Base-by-base conservation (phyloP, 1,139 yeast genomes). In the Wickerhamiella infanticola region DNA sequence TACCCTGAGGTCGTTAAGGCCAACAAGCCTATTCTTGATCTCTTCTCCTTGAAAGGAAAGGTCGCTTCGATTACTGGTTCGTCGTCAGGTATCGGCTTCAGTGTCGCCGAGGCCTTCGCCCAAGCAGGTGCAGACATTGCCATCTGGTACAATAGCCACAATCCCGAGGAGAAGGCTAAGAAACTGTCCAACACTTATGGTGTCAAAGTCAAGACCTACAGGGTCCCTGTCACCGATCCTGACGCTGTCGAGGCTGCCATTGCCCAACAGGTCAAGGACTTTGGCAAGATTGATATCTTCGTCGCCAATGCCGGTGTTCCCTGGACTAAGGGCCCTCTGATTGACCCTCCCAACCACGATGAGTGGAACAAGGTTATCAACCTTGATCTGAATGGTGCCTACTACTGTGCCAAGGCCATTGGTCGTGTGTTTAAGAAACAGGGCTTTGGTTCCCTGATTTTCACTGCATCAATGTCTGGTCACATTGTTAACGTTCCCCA, bases 221-320 rank as follows among this genome's bases (percentile, higher is more conserved):
- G 79, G 63, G 81, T 83, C 57, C 74, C 79, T 44, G 72, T 85
- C 45, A 70, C 81, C 26, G 75, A 75, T 52, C 64, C 76, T 37
- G 72, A 71, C 13, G 70, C 70, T 6, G 93, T 83, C 35, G 76
- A 74, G 55, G 56, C 58, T 27, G 74, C 77, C 5, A 70, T 84
- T 47, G 61, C 62, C 36, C 74, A 74, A 58, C 81, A 79, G 51
- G 77, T 71, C 55, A 56, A 68, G 54, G 94, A 84, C 58, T 85
- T 86, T 61, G 79, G 79, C 46, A 75, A 77, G 50, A 79, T 85
- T 55, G 95, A 85, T 60, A 72, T 81, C 31, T 80, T 84, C 60
- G 94, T 85, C 29, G 93, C 94, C 58, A 85, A 85, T 62, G 95
- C 95, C 25, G 95, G 95, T 51, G 76, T 83, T 40, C 83, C 93